Evolutionary conservation across 2,329 filamentous ascomycete genomes (phyloP).

Genomic region (Scytalidium sp.): DNA sequence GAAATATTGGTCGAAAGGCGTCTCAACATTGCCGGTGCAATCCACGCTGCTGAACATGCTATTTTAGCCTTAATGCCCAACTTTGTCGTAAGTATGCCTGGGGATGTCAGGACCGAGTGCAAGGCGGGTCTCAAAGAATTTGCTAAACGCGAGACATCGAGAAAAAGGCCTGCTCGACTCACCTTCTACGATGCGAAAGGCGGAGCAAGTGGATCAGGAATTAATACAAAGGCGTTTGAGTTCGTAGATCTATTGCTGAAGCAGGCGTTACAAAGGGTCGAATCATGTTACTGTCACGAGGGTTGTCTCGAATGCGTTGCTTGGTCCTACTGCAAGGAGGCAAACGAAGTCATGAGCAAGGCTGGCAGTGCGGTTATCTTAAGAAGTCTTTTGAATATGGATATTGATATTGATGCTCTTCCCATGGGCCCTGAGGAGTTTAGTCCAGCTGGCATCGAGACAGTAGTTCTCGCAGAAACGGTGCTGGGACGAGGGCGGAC

Average conservation of each 20-base stretch:
- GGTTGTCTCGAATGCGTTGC: constrained; percentile 92
- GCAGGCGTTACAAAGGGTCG: constrained; percentile 74
- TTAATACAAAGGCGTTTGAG: constrained; percentile 90
- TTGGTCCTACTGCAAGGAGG: constrained; percentile 78
- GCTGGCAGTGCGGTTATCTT: constrained; percentile 81
- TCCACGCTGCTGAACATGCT: constrained; percentile 93
- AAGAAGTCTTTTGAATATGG: constrained; percentile 68
- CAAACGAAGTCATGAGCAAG: constrained; percentile 92
- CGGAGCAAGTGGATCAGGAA: constrained; percentile 77
- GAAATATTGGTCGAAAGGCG: constrained; percentile 71
- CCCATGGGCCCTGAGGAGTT: constrained; percentile 80
- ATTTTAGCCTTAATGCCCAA: constrained; percentile 84
- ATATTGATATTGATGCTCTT: constrained; percentile 79
- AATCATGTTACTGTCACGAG: constrained; percentile 70
- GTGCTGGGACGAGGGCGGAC: constrained; percentile 38
- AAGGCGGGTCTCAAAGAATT: constrained; percentile 89
- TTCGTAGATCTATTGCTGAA: constrained; percentile 77
- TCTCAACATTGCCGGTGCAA: constrained; percentile 81
- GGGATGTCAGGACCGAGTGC: constrained; percentile 92
- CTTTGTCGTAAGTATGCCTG: constrained; percentile 85
- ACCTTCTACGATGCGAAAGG: constrained; percentile 97
- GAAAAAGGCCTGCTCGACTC: constrained; percentile 82
- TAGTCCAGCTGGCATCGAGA: constrained; percentile 73
- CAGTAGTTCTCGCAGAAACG: constrained; percentile 70
- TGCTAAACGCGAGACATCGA: constrained; percentile 60